These are phyloP conservation scores for Pseudocercospora fuligena DNA, from an alignment of 2,329 filamentous ascomycete genomes.

Conservation along the genomic window DNA sequence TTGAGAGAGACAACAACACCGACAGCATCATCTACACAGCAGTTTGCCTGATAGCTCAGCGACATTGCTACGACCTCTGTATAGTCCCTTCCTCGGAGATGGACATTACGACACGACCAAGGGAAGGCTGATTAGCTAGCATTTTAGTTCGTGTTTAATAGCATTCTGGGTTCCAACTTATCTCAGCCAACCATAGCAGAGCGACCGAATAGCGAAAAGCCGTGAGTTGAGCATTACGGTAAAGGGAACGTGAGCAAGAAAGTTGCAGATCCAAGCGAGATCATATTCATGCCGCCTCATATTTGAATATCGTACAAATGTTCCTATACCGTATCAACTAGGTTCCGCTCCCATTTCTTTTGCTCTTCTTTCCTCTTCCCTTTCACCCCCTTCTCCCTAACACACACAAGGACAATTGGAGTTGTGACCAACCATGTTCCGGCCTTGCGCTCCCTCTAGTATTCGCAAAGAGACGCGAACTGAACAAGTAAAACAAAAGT, in stretches of 20 bases:
- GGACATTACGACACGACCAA: not conserved
- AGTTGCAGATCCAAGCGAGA: slow-evolving; percentile 1
- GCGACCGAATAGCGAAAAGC: not conserved
- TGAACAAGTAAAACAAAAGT: not conserved
- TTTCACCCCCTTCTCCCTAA: not conserved
- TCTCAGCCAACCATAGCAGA: not conserved
- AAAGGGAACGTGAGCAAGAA: not conserved
- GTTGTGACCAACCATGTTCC: not conserved
- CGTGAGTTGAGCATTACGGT: not conserved
- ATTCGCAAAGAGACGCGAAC: not conserved
- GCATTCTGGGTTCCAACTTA: not conserved
- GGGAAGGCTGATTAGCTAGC: not conserved
- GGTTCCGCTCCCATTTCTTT: not conserved
- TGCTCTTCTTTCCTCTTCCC: not conserved
- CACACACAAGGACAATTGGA: not conserved
- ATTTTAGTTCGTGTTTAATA: not conserved
- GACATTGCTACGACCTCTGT: not conserved
- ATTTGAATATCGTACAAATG: slow-evolving; percentile 8
- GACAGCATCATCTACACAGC: slow-evolving; percentile 1
- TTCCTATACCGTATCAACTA: slow-evolving; percentile 9
- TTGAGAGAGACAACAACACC: slow-evolving; percentile 55
- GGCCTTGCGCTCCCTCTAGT: not conserved
- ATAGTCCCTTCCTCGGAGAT: not conserved
- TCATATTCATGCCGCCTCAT: slow-evolving; percentile 8
- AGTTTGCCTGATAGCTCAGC: not conserved